Conservation (phyloP, 2,329 filamentous ascomycete genomes). For the Paecilomyces sp. region DNA sequence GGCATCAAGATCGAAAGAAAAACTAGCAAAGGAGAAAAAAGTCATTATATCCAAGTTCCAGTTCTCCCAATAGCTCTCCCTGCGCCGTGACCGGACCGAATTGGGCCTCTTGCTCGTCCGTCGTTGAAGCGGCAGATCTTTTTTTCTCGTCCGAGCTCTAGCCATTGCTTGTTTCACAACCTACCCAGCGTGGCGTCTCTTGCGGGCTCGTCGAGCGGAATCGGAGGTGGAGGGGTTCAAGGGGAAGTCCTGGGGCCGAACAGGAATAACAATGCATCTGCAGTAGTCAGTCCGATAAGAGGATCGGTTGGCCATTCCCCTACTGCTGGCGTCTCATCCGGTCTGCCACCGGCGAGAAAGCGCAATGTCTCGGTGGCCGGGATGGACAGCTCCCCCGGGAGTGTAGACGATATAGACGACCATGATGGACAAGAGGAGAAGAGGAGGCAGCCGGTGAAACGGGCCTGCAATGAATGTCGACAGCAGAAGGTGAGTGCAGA, state of each 20-base stretch:
- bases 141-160: conserved; percentile 8
- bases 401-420: conserved; percentile 39
- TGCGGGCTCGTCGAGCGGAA: conserved; percentile 23
- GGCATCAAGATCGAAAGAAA: not conserved
- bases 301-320: conserved; percentile 24
- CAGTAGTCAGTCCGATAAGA: conserved; percentile 29
- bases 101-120: not conserved
- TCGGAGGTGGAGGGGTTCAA: conserved; percentile 27
- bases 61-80: not conserved
- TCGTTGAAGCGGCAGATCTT: conserved; percentile 1
- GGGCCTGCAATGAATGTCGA: conserved; percentile 62
- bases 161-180: conserved; percentile 10
- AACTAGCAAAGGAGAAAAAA: not conserved
- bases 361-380: conserved; percentile 37
- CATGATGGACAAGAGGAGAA: conserved; percentile 35
- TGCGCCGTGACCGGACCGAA: not conserved
- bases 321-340: conserved; percentile 21
- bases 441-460: conserved; percentile 45
- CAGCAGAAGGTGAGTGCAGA: conserved; percentile 55
- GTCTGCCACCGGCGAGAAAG: conserved; percentile 29
- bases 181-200: conserved; percentile 31
- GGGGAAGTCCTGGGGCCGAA: conserved; percentile 16
- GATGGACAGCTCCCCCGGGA: conserved; percentile 41
- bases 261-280: conserved; percentile 27
- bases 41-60: not conserved